phyloP scores from a whole-genome alignment of 169 alveolate species.

The Eimeria sp. region DNA sequence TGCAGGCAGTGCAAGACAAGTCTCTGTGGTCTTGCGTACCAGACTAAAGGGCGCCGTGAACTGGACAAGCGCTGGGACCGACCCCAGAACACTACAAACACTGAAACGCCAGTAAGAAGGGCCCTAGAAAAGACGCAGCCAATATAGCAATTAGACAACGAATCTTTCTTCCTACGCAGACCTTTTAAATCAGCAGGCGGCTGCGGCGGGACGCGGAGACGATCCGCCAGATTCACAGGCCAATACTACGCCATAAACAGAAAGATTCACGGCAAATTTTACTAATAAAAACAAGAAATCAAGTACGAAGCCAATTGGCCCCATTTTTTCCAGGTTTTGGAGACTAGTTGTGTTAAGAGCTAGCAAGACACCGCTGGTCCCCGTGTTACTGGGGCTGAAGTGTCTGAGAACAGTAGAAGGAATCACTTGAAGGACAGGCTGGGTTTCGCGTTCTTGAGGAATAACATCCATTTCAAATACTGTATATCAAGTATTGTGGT shows the following conservation, averaged over 20 bases:
- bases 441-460: not conserved
- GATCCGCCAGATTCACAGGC: too few relatives aligned
- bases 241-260: too few relatives aligned
- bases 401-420: not conserved
- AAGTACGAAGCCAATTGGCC: too few relatives aligned
- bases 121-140: not conserved
- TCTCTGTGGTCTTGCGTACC: not conserved
- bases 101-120: not conserved
- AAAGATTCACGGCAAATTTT: too few relatives aligned
- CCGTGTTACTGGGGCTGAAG: not conserved
- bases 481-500: not conserved
- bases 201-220: too few relatives aligned
- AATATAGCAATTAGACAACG: not conserved
- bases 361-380: not conserved
- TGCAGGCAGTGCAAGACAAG: not conserved
- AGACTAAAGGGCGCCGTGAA: not conserved
- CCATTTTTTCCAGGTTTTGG: not conserved
- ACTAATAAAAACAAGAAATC: too few relatives aligned
- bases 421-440: not conserved
- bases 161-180: too few relatives aligned
- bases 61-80: not conserved
- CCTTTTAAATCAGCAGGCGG: too few relatives aligned
- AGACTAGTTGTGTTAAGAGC: not conserved
- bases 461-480: not conserved
- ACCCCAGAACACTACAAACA: not conserved